Percentiles rank a stretch among this genome's conserved stretches.
These are phyloP conservation scores for Paxillus involutus DNA, from an alignment of 768 basidiomycete genomes.

Conservation along the genomic window DNA sequence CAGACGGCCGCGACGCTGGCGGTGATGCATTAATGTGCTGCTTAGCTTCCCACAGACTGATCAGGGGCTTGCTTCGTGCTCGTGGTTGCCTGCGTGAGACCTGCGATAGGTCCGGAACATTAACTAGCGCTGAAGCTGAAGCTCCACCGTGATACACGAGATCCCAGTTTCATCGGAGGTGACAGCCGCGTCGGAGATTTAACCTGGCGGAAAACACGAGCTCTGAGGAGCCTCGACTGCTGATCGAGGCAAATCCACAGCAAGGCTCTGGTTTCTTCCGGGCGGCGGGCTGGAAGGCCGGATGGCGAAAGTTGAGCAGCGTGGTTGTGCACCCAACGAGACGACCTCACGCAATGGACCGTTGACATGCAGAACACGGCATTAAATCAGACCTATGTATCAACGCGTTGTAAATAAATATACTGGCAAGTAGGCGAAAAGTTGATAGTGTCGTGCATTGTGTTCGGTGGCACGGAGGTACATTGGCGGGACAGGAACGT, in stretches of 20 bases:
- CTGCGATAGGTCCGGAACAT: not conserved
- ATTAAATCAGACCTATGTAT: not conserved
- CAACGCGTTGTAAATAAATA: not conserved
- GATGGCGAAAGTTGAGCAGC: not conserved
- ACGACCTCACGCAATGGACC: not conserved
- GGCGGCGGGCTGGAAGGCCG: not conserved
- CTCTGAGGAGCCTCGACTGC: not conserved
- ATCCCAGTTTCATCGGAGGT: not conserved
- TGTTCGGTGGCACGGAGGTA: not conserved
- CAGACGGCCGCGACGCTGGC: not conserved
- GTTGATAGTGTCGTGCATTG: not conserved
- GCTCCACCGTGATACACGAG: not conserved
- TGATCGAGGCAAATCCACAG: not conserved
- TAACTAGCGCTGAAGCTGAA: not conserved
- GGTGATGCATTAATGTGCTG: not conserved
- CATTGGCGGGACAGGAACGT: slow-evolving; percentile 22
- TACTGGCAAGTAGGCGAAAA: not conserved
- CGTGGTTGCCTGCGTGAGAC: not conserved
- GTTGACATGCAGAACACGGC: not conserved
- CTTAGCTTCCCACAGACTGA: not conserved
- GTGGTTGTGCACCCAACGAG: not conserved
- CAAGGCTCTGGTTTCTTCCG: not conserved
- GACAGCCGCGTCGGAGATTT: not conserved
- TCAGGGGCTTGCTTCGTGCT: not conserved
- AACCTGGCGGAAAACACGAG: slow-evolving; percentile 14